phyloP scores from a whole-genome alignment of 192 early-diverging fungal species.

The Coemansia sp. region DNA sequence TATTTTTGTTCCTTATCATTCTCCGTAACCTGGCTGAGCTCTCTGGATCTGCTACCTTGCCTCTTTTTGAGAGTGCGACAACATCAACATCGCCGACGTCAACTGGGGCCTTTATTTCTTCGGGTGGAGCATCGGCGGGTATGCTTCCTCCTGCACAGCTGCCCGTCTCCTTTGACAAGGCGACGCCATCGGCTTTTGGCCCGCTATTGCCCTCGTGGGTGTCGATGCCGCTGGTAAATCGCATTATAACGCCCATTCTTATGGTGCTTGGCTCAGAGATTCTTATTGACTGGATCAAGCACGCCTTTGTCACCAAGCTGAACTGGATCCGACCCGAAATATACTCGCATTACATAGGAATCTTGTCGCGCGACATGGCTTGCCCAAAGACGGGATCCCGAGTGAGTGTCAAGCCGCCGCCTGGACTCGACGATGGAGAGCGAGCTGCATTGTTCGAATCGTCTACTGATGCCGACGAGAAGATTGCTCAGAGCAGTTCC shows the following conservation, averaged over 20 bases:
- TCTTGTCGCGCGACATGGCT: slow-evolving; percentile 85
- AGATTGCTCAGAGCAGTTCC: slow-evolving; percentile 3
- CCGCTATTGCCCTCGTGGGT: slow-evolving; percentile 67
- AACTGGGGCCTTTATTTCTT: not conserved
- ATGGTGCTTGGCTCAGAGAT: slow-evolving; percentile 88
- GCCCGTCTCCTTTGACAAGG: slow-evolving; percentile 40
- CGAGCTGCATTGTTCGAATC: not conserved
- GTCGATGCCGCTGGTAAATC: slow-evolving; percentile 62
- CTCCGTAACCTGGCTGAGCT: slow-evolving; percentile 90
- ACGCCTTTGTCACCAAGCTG: slow-evolving; percentile 98
- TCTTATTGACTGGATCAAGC: slow-evolving; percentile 96
- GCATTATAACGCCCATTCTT: slow-evolving; percentile 75
- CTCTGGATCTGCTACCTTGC: slow-evolving; percentile 57
- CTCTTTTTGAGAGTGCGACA: slow-evolving; percentile 34
- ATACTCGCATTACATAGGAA: slow-evolving; percentile 84
- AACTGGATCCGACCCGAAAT: slow-evolving; percentile 89
- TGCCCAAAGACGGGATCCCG: slow-evolving; percentile 27
- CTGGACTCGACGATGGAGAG: not conserved
- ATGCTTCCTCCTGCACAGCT: slow-evolving; percentile 33
- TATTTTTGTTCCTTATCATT: slow-evolving; percentile 89
- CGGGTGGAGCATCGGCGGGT: slow-evolving; percentile 2
- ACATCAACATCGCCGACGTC: slow-evolving; percentile 6
- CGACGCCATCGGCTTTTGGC: slow-evolving; percentile 57
- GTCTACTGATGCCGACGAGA: slow-evolving; percentile 12
- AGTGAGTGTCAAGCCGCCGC: slow-evolving; percentile 1